Conservation (phyloP, 1,139 yeast species). For the Geotrichum reessii region DNA sequence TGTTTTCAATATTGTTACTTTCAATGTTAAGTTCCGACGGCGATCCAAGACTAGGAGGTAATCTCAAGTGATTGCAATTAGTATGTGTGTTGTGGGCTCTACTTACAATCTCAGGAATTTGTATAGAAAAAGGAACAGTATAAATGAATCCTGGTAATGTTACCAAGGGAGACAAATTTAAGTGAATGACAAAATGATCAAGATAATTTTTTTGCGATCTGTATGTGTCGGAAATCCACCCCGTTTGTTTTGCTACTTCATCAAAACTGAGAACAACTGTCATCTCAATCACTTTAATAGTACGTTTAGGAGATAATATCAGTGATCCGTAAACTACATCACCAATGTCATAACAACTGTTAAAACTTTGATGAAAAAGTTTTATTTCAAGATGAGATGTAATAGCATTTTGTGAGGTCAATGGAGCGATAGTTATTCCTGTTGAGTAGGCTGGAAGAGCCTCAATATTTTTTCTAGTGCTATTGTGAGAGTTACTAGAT, state of each 20-base stretch:
- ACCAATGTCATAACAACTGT: neutral
- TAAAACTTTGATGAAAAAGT: neutral
- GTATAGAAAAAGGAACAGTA: slow-evolving; percentile 1
- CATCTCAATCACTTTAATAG: neutral
- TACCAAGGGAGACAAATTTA: neutral
- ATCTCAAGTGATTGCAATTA: neutral
- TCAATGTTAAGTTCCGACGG: neutral
- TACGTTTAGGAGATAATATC: neutral
- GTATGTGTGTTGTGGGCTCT: neutral
- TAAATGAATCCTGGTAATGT: neutral
- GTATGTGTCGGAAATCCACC: neutral
- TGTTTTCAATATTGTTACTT: neutral
- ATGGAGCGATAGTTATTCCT: neutral
- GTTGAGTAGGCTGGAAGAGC: neutral
- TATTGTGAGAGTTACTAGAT: neutral
- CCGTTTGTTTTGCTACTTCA: neutral
- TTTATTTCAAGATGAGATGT: neutral
- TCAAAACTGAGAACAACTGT: neutral
- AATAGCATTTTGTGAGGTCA: neutral
- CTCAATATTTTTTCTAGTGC: neutral
- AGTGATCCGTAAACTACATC: neutral
- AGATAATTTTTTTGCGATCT: neutral
- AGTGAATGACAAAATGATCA: neutral
- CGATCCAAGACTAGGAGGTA: slow-evolving; percentile 8
- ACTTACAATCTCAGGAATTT: neutral